Evolutionary conservation across 441 rosid species (phyloP).

Genomic region (Macaranga tanarius): DNA sequence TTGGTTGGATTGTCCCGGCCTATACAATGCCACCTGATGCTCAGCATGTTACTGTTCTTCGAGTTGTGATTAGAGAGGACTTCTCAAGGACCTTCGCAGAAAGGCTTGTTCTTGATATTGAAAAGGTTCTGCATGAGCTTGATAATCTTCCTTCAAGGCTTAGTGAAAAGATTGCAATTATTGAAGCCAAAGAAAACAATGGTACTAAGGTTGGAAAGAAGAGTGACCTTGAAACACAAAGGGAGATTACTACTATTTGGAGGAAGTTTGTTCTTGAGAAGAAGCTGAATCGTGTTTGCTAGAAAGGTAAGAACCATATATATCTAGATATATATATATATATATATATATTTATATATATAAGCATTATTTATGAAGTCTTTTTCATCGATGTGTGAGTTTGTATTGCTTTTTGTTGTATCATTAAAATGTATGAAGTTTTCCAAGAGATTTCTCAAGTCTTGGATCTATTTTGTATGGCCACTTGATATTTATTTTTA

Average conservation of each 20-base stretch:
- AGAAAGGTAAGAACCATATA: not conserved
- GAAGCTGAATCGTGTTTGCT: slow-evolving; percentile 29
- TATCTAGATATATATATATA: too few species aligned
- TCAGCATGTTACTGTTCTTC: slow-evolving; percentile 78
- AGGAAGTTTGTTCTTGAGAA: slow-evolving; percentile 62
- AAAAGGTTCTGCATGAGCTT: slow-evolving; percentile 66
- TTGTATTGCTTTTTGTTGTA: too few species aligned
- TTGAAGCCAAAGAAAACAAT: slow-evolving; percentile 22
- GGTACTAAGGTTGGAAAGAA: slow-evolving; percentile 34
- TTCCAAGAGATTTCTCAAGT: too few species aligned
- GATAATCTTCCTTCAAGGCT: slow-evolving; percentile 58
- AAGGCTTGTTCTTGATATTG: slow-evolving; percentile 65
- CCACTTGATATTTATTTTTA: too few species aligned
- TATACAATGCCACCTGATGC: slow-evolving; percentile 87
- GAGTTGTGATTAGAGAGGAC: slow-evolving; percentile 84
- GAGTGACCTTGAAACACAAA: slow-evolving; percentile 49
- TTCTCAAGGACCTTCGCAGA: slow-evolving; percentile 80
- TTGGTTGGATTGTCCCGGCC: slow-evolving; percentile 92
- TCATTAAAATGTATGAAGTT: too few species aligned
- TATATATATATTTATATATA: too few species aligned
- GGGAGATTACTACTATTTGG: slow-evolving; percentile 68
- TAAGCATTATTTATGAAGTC: too few species aligned
- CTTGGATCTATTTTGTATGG: too few species aligned
- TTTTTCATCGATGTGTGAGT: too few species aligned
- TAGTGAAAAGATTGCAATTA: slow-evolving; percentile 28